Evolutionary conservation across 2,329 filamentous ascomycete genomes (phyloP).

Genomic region (Sclerotinia nivalis): DNA sequence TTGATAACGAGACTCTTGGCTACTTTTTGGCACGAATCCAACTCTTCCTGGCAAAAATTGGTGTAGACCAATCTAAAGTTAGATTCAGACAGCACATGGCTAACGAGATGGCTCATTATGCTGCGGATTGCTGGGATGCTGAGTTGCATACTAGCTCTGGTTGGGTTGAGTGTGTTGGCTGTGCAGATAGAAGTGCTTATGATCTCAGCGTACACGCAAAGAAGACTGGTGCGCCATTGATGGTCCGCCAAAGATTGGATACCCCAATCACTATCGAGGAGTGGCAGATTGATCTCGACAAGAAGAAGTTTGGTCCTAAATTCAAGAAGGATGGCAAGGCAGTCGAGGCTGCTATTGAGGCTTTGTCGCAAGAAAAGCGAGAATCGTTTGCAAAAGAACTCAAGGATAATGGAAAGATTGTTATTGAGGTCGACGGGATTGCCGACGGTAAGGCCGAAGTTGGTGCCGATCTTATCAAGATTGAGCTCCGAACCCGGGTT

Average conservation of each 20-base stretch:
- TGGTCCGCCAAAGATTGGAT: constrained; percentile 79
- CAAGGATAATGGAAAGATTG: constrained; percentile 70
- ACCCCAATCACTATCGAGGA: constrained; percentile 80
- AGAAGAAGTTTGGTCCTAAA: constrained; percentile 91
- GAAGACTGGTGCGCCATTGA: constrained; percentile 82
- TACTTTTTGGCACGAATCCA: constrained; percentile 97
- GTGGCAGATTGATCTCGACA: constrained; percentile 84
- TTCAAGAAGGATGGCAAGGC: constrained; percentile 94
- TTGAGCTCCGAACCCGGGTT: constrained; percentile 79
- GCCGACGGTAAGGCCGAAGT: constrained; percentile 75
- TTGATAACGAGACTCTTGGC: constrained; percentile 96
- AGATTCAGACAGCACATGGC: constrained; percentile 97
- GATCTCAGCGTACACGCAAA: constrained; percentile 91
- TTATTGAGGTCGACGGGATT: constrained; percentile 69
- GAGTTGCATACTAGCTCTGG: constrained; percentile 89
- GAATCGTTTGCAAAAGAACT: constrained; percentile 78
- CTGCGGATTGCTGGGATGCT: constrained; percentile 96
- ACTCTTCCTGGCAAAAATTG: constrained; percentile 84
- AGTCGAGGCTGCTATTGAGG: constrained; percentile 76
- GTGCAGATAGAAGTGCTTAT: constrained; percentile 92
- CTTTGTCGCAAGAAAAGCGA: constrained; percentile 69
- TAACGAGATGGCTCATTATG: constrained; percentile 91
- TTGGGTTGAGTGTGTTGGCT: constrained; percentile 98
- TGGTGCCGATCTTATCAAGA: constrained; percentile 73
- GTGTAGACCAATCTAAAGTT: constrained; percentile 82